Conservation (phyloP, 2,329 filamentous ascomycete genomes). For the Alternaria sp. region DNA sequence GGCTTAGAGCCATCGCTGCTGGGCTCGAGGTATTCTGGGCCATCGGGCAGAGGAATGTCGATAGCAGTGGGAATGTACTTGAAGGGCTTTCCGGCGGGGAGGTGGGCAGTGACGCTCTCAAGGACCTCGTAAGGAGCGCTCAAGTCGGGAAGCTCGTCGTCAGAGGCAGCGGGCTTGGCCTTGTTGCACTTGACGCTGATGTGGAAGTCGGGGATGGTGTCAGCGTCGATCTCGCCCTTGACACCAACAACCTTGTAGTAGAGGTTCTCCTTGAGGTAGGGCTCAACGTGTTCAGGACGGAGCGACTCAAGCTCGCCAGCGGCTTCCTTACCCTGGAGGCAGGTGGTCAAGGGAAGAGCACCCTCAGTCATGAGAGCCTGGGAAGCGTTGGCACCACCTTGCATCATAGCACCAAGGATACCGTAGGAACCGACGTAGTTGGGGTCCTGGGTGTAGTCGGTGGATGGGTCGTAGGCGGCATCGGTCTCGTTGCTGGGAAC, state of each 20-base stretch:
- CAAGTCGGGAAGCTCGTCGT: slow-evolving; percentile 38
- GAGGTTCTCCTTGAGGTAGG: slow-evolving; percentile 44
- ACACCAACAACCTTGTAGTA: slow-evolving; percentile 44
- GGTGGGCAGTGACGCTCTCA: slow-evolving; percentile 32
- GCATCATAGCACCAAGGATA: slow-evolving; percentile 39
- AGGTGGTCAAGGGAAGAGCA: slow-evolving; percentile 42
- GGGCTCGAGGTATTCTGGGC: slow-evolving; percentile 18
- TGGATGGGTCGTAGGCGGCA: slow-evolving; percentile 31
- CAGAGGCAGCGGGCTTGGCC: slow-evolving; percentile 32
- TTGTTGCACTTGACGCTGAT: slow-evolving; percentile 40
- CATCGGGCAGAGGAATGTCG: slow-evolving; percentile 25
- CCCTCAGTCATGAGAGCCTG: slow-evolving; percentile 39
- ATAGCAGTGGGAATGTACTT: slow-evolving; percentile 30
- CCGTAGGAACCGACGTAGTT: slow-evolving; percentile 44
- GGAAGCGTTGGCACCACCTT: slow-evolving; percentile 30
- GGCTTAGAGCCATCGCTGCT: slow-evolving; percentile 5
- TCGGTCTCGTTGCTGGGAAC: slow-evolving; percentile 24
- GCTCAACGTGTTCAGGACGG: slow-evolving; percentile 39
- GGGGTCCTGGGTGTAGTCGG: slow-evolving; percentile 36
- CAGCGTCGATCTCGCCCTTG: slow-evolving; percentile 38
- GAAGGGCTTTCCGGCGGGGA: slow-evolving; percentile 41
- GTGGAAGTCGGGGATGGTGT: slow-evolving; percentile 42
- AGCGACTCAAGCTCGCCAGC: slow-evolving; percentile 40
- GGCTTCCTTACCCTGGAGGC: slow-evolving; percentile 42
- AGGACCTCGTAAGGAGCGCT: slow-evolving; percentile 36